Base-by-base conservation (phyloP, 1,284 basidiomycete species). In the Malassezia vespertilionis region DNA sequence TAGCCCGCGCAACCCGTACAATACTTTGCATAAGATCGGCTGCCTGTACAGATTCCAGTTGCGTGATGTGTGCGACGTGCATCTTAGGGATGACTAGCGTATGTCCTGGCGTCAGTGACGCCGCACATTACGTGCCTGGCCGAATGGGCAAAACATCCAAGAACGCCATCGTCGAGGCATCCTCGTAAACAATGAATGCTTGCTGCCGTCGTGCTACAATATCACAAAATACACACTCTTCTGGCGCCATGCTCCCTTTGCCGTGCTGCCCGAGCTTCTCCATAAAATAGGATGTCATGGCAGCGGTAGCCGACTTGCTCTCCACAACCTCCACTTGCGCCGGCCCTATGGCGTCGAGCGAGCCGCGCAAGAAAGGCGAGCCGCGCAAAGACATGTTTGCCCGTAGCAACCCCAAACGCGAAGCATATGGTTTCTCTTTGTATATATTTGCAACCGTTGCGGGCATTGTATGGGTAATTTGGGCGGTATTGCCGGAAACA, bases 361-460 rank as follows among this genome's bases (percentile, higher is more conserved):
- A 22, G n/a, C 18, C 11, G 12, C 24, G 41, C 18, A 15, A 15
- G 10, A 27, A 15, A 6, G 15, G 12, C 23, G 21, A 28, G 23
- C 30, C 32, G n/a, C 17, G 12, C 27, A 6, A n/a, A n/a, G n/a
- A n/a, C 11, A 10, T 14, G 34, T 47, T 2, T 49, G 44, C 34
- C 40, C 46, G 42, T 7, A 49, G 48, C 23, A 41, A 27, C 17
- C 28, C 46, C 4, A 43, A 31, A 9, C 37, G 39, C 10, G 54
- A 57, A 33, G 36, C 45, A 18, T 57, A 57, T 33, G 56, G 56
- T 2, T 58, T 58, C 34, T 33, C 54, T 1, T 30, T 58, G 12
- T 53, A 45, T 18, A 49, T 48, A 32, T 47, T 56, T 23, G 54
- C 55, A 14, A 43, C 52, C 9, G 41, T 57, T 14, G 12, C 48